Percentiles rank a stretch among this genome's conserved stretches.
Evolutionary conservation across 176 grass and related monocot genomes (phyloP).

Genomic region (Rhynchospora pubera): DNA sequence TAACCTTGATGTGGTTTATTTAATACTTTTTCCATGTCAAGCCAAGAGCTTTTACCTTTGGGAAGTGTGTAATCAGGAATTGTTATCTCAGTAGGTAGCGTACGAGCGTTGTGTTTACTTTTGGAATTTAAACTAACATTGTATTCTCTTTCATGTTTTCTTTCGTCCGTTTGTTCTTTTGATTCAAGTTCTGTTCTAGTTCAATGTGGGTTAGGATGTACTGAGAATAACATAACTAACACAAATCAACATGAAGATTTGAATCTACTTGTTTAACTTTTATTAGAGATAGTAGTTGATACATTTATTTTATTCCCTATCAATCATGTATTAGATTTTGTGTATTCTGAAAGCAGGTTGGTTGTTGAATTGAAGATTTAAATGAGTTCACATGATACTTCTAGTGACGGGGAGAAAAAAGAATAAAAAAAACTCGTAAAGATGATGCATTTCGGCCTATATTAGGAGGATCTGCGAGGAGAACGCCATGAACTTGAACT

Average conservation of each 20-base stretch:
- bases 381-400: no score
- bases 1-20: slow-evolving; percentile 36
- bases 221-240: neutral
- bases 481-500: no score
- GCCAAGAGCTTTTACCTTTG: slow-evolving; percentile 21
- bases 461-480: no score
- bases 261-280: neutral
- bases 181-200: neutral
- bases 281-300: neutral
- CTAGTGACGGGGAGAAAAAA: no score
- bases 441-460: no score
- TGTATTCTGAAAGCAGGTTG: neutral
- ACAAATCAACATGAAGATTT: neutral
- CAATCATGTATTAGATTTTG: neutral
- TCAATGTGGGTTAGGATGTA: neutral
- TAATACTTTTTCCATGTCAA: slow-evolving; percentile 39
- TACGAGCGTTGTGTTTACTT: neutral
- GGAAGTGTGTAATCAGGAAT: neutral
- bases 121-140: neutral
- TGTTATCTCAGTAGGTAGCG: neutral
- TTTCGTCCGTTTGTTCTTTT: neutral
- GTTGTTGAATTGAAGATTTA: no score
- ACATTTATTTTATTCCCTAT: neutral
- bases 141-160: neutral
- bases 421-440: no score